Percentiles rank a stretch among this genome's conserved stretches.
These are phyloP conservation scores for Lactarius evosmus DNA, from an alignment of 768 basidiomycete species.

Conservation along the genomic window DNA sequence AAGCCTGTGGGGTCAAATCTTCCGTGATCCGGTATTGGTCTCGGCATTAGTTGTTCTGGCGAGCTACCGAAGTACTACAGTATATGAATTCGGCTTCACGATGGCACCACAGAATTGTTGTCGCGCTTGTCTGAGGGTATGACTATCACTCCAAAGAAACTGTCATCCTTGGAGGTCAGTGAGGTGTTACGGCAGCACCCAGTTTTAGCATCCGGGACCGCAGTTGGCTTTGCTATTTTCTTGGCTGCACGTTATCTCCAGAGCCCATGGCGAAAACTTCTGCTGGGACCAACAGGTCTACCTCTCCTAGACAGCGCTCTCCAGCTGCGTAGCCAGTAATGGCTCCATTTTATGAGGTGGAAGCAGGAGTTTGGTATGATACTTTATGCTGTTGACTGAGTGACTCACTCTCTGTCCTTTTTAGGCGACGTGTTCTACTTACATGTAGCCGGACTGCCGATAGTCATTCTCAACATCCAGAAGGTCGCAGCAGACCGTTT, in stretches of 20 bases:
- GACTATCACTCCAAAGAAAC: not conserved
- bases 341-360: conserved; percentile 23
- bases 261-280: conserved; percentile 25
- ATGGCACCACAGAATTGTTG: too few relatives aligned
- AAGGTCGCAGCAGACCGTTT: conserved; percentile 29
- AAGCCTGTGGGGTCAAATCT: too few relatives aligned
- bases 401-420: not conserved
- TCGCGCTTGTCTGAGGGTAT: too few relatives aligned
- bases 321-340: conserved; percentile 18
- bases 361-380: conserved; percentile 15
- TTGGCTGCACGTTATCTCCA: conserved; percentile 17
- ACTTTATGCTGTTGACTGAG: not conserved
- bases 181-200: not conserved
- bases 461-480: conserved; percentile 30
- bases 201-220: not conserved
- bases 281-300: conserved; percentile 21
- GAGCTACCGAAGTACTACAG: too few relatives aligned
- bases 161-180: not conserved
- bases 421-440: conserved; percentile 26
- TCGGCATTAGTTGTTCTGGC: too few relatives aligned
- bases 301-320: conserved; percentile 21
- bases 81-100: too few relatives aligned
- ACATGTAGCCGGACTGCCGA: conserved; percentile 24
- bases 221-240: not conserved
- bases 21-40: too few relatives aligned